Evolutionary conservation across 1,284 basidiomycete genomes (phyloP).

Genomic region (Coniferiporia weirii): DNA sequence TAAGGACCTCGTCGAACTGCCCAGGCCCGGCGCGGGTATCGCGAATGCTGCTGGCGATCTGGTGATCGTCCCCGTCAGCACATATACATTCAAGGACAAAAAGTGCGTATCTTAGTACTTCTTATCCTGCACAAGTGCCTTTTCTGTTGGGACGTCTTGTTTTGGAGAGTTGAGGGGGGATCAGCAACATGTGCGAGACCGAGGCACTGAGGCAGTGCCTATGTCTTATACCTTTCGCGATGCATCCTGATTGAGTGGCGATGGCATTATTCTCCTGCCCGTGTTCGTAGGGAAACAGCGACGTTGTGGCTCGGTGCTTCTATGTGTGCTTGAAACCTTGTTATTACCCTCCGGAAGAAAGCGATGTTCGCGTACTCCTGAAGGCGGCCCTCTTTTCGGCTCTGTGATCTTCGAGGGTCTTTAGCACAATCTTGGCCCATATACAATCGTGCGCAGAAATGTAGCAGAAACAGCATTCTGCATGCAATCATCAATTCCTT

Average conservation of each 20-base stretch:
- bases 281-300: background rate
- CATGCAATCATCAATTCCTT: no score
- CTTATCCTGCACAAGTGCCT: background rate
- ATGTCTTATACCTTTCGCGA: no score
- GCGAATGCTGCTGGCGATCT: slow-evolving; percentile 63
- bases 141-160: background rate
- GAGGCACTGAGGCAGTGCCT: no score
- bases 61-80: slow-evolving; percentile 61
- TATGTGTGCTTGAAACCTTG: background rate
- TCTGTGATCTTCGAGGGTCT: no score
- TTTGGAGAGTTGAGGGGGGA: background rate
- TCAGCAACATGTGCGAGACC: background rate
- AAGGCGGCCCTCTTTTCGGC: no score
- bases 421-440: no score
- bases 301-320: background rate
- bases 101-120: slow-evolving; percentile 48
- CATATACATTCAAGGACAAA: slow-evolving; percentile 64
- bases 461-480: no score
- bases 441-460: no score
- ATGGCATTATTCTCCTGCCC: background rate
- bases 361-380: no score
- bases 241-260: background rate
- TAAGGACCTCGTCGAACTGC: slow-evolving; percentile 66
- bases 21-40: slow-evolving; percentile 61
- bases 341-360: background rate